Evolutionary conservation across 305 asterid genomes (phyloP).

Genomic region (Fraxinus floribunda): DNA sequence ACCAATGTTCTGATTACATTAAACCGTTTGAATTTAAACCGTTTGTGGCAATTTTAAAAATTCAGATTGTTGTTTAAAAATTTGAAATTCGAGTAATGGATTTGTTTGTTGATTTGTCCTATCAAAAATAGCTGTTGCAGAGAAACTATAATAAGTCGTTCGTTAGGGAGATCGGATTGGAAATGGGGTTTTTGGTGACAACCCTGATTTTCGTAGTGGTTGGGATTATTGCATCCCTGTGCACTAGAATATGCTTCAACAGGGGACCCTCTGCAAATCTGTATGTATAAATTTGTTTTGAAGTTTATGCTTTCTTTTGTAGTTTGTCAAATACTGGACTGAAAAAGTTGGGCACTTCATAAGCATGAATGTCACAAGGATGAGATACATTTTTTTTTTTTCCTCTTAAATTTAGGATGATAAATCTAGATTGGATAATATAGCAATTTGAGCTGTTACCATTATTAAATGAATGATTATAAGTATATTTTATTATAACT

Average conservation of each 20-base stretch:
- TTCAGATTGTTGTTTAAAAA: background rate
- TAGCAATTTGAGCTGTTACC: background rate
- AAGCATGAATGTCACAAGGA: background rate
- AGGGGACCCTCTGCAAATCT: constrained; percentile 91
- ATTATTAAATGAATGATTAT: background rate
- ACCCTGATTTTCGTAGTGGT: constrained; percentile 64
- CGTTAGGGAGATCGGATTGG: constrained; percentile 19
- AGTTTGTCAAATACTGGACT: background rate
- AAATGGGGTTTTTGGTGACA: constrained; percentile 84
- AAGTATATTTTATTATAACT: background rate
- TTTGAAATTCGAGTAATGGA: constrained; percentile 7
- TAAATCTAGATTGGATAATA: background rate
- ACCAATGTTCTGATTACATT: constrained; percentile 6
- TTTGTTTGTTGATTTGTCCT: constrained; percentile 25
- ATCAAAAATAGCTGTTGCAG: constrained; percentile 23
- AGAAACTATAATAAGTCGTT: background rate
- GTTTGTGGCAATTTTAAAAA: background rate
- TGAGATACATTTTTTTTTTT: background rate
- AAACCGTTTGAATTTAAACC: background rate
- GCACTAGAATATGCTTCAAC: constrained; percentile 81
- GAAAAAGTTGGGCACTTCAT: background rate
- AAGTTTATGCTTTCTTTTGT: background rate
- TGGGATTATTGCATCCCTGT: constrained; percentile 73
- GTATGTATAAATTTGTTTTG: constrained; percentile 40
- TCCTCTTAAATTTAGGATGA: background rate